These are phyloP conservation scores for Flaveria robusta DNA, from an alignment of 129 eudicot species.

Conservation along the genomic window DNA sequence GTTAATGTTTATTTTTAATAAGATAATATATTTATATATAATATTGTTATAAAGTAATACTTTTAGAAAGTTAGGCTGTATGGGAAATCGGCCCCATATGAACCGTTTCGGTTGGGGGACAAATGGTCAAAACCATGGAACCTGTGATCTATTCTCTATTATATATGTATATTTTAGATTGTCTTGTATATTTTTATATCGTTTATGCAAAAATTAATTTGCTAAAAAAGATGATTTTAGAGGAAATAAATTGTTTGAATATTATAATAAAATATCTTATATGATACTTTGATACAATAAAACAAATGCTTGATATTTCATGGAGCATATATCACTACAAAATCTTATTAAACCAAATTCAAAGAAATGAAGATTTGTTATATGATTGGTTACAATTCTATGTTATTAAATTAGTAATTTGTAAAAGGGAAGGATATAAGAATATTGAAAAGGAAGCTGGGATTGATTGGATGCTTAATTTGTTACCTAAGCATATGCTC, in stretches of 20 bases:
- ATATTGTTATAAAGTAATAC: not conserved
- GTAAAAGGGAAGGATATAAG: conserved; percentile 22
- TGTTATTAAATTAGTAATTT: conserved; percentile 27
- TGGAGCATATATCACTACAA: not conserved
- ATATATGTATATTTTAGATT: not conserved
- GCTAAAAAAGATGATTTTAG: not conserved
- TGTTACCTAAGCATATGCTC: conserved; percentile 38
- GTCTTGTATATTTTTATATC: not conserved
- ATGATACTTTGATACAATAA: conserved; percentile 9
- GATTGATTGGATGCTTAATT: conserved; percentile 22
- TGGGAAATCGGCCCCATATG: conserved; percentile 43
- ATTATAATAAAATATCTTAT: conserved; percentile 5
- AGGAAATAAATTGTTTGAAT: not conserved
- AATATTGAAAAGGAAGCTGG: conserved; percentile 33
- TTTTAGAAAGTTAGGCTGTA: conserved; percentile 25
- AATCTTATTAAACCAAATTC: not conserved
- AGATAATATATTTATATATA: not conserved
- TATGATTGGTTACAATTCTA: conserved; percentile 26
- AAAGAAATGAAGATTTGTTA: not conserved
- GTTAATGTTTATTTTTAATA: too few species aligned
- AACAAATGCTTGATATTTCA: not conserved
- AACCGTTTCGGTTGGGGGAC: conserved; percentile 48
- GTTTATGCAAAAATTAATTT: too few species aligned
- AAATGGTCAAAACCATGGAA: conserved; percentile 19
- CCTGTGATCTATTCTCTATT: conserved; percentile 10